Base-by-base conservation (phyloP, 768 basidiomycete genomes). In the Xerocomellus intermedius region DNA sequence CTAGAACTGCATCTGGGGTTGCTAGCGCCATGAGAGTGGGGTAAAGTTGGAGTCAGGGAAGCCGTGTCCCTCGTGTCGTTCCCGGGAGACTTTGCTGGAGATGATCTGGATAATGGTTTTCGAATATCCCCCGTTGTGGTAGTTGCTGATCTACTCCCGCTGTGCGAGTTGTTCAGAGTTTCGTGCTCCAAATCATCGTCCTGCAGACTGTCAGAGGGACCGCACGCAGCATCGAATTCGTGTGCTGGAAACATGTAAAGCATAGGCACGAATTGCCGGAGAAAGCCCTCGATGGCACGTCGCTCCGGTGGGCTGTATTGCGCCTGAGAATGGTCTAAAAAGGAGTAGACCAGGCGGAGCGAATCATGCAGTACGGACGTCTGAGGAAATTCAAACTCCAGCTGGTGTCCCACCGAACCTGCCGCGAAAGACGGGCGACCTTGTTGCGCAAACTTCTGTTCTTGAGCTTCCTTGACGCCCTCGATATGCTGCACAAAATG, bases 311-410 rank as follows among this genome's bases (percentile, higher is more conserved):
- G 72, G 55, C 85, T 88, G 71, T 91, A 91, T 54, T 83, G 81
- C 16, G 80, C 82, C 61, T 86, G 84, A 44, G 89, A 87, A 67
- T 89, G 91, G 64, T 98, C 96, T 62, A 99, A 79, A 76, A 91
- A 98, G 14, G 87, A 85, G 68, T 91, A 89, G 57, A 95, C 82
- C 73, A 99, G 80, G 76, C 94, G 94, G 68, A 96, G 80, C 26
- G 85, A 81, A 71, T 99, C 97, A 59, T 90, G 86, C 64, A 99
- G 73, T 41, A 96, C 88, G 19, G 82, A 80, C 8, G 80, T 82
- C 68, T 98, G 92, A 50, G 81, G 75, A 70, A 98, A 85, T 35
- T 79, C 72, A 67, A 86, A 95, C 61, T 89, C 85, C 39, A 94
- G 82, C 67, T 98, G 95, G 63, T 83, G 78, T 14, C 81, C 82